phyloP scores from a whole-genome alignment of 2,329 filamentous ascomycete genomes.

The Diaporthe batatas region DNA sequence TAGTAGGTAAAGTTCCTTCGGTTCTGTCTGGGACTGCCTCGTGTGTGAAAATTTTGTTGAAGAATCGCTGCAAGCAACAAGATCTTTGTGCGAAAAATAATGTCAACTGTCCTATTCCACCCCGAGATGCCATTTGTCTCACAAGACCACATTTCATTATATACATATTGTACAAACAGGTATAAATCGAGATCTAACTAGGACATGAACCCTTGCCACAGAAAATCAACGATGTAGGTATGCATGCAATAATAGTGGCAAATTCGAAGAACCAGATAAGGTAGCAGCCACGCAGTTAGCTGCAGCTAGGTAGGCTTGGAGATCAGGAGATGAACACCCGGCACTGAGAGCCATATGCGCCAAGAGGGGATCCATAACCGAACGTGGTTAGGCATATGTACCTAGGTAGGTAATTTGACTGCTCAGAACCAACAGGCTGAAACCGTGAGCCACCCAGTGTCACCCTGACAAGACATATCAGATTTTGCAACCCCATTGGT shows the following conservation, averaged over 20 bases:
- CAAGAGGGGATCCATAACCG: background rate
- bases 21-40: background rate
- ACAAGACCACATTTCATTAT: background rate
- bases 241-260: background rate
- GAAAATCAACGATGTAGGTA: background rate
- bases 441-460: conserved; percentile 1
- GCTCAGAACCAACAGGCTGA: conserved; percentile 7
- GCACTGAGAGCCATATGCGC: background rate
- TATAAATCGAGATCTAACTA: background rate
- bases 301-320: background rate
- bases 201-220: background rate
- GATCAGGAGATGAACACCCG: background rate
- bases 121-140: background rate
- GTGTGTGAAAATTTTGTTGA: background rate
- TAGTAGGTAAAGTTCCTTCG: too few species aligned
- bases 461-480: conserved; percentile 14
- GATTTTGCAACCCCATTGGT: background rate
- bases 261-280: background rate
- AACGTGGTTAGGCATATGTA: conserved; percentile 4
- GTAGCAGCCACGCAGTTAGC: background rate
- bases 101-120: background rate
- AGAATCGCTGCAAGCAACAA: background rate
- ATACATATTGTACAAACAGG: background rate
- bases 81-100: background rate
- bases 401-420: conserved; percentile 4